Evolutionary conservation across 78 protist species (phyloP).

Genomic region (Dictyostelium capitatum): DNA sequence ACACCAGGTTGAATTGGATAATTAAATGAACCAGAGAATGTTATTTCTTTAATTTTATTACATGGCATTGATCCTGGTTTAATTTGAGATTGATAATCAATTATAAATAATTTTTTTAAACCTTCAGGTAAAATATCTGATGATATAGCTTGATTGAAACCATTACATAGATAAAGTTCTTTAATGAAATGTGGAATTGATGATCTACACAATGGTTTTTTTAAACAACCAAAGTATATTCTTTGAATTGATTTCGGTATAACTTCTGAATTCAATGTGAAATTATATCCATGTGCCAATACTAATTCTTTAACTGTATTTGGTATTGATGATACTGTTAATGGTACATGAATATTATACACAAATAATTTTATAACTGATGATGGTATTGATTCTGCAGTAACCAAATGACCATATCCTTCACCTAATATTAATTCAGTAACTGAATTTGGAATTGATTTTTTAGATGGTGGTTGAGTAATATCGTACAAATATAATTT

Average conservation of each 20-base stretch:
- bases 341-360: not conserved
- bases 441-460: slow-evolving; percentile 1
- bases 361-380: not conserved
- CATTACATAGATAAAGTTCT: not conserved
- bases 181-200: not conserved
- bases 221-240: not conserved
- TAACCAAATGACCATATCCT: not conserved
- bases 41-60: too few species aligned
- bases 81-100: too few species aligned
- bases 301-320: not conserved
- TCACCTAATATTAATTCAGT: not conserved
- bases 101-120: too few species aligned
- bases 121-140: too few species aligned
- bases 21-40: too few species aligned
- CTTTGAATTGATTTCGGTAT: not conserved
- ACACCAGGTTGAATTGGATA: too few species aligned
- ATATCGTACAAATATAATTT: not conserved
- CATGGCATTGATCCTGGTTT: too few species aligned
- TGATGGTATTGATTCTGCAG: not conserved
- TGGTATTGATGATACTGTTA: not conserved
- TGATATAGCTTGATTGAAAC: not conserved
- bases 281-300: not conserved
- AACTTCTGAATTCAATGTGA: not conserved
- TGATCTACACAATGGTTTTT: not conserved
- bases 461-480: slow-evolving; percentile 7